Evolutionary conservation across 148 eudicot genomes (phyloP).

Genomic region (Vaccinium darrowii): DNA sequence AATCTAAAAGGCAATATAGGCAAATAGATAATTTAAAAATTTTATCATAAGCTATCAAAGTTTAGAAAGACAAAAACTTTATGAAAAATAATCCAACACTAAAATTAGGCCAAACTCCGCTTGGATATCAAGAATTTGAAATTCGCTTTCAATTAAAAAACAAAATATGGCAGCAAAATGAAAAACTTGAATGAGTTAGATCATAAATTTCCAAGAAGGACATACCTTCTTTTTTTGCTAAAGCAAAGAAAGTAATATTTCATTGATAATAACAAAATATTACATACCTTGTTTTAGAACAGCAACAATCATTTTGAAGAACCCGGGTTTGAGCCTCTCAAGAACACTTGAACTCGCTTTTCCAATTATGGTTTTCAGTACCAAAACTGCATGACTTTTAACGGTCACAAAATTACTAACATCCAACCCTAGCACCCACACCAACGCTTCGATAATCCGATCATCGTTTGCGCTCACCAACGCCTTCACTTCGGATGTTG

Average conservation of each 20-base stretch:
- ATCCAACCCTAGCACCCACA: slow-evolving; percentile 37
- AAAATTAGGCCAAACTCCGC: too few relatives aligned
- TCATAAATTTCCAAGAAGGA: neutral
- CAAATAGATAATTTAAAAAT: too few relatives aligned
- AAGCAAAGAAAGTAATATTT: too few relatives aligned
- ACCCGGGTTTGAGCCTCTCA: slow-evolving; percentile 25
- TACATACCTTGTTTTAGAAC: slow-evolving; percentile 15
- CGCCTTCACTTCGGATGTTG: neutral
- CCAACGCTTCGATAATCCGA: slow-evolving; percentile 26
- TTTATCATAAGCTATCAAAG: too few relatives aligned
- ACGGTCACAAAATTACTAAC: neutral
- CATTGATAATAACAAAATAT: too few relatives aligned
- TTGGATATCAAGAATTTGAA: too few relatives aligned
- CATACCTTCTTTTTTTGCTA: too few relatives aligned
- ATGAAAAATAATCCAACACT: too few relatives aligned
- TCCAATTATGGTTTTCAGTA: slow-evolving; percentile 22
- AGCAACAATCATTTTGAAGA: slow-evolving; percentile 22
- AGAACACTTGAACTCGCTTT: slow-evolving; percentile 20
- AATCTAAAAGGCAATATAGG: too few relatives aligned
- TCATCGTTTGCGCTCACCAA: slow-evolving; percentile 5
- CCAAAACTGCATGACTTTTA: slow-evolving; percentile 27
- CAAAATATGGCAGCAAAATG: neutral
- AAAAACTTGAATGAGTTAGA: neutral
- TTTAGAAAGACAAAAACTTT: too few relatives aligned
- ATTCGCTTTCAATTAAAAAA: neutral